These are phyloP conservation scores for Arabis alpina DNA, from an alignment of 345 rosid genomes.

Conservation along the genomic window DNA sequence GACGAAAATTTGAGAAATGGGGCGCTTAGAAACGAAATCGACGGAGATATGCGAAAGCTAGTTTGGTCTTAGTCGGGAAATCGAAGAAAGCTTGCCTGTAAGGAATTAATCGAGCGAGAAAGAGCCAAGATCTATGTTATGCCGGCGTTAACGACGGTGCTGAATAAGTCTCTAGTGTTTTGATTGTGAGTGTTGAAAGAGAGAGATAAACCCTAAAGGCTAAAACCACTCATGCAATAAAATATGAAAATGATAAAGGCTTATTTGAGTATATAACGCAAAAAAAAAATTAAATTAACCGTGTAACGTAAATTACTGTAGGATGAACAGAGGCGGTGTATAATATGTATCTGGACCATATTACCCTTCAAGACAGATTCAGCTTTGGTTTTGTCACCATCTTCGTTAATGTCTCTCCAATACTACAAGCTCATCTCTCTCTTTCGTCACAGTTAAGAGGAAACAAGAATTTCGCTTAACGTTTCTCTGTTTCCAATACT, in stretches of 20 bases:
- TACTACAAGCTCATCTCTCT: no score
- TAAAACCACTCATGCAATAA: neutral
- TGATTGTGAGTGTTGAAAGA: neutral
- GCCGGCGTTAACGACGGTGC: slow-evolving; percentile 34
- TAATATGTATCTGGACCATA: no score
- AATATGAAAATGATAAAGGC: neutral
- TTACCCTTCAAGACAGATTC: no score
- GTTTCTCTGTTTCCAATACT: no score
- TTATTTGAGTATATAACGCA: no score
- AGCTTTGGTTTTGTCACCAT: no score
- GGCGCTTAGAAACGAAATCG: neutral
- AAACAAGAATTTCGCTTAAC: no score
- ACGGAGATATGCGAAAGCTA: neutral
- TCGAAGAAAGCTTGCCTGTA: slow-evolving; percentile 12
- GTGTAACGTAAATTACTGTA: no score
- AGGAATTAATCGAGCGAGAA: neutral
- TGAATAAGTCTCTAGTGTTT: neutral
- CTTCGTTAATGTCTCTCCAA: no score
- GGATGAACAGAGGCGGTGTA: no score
- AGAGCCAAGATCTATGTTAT: neutral
- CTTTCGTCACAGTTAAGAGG: no score
- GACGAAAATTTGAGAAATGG: neutral
- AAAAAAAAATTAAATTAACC: no score
- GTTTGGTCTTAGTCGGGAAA: neutral
- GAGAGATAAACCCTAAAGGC: slow-evolving; percentile 21